A percentile compares a stretch with the other conserved stretches of the same genome.
Evolutionary conservation across 352 stramenopile species (phyloP).

Genomic region (Plasmopara muralis): DNA sequence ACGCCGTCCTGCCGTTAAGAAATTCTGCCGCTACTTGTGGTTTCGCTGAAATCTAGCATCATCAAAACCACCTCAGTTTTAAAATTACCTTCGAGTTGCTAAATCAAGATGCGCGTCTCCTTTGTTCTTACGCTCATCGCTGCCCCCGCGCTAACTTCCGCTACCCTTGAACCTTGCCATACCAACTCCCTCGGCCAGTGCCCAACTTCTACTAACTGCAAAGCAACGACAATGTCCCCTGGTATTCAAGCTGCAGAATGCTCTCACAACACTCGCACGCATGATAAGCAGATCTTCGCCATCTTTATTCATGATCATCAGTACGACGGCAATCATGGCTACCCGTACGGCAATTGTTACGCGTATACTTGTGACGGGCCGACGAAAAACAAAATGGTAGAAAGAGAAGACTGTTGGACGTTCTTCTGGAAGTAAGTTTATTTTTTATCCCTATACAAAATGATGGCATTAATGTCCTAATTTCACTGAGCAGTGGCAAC

Average conservation of each 20-base stretch:
- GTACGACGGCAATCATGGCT: constrained; percentile 29
- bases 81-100: no score
- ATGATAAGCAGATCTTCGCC: constrained; percentile 26
- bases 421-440: constrained; percentile 36
- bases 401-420: constrained; percentile 26
- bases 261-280: constrained; percentile 31
- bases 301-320: constrained; percentile 27
- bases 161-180: constrained; percentile 19
- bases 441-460: no score
- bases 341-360: constrained; percentile 25
- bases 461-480: no score
- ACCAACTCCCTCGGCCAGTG: constrained; percentile 23
- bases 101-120: constrained; percentile 17
- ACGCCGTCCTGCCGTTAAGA: no score
- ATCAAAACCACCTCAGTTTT: no score
- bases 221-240: constrained; percentile 11
- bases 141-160: constrained; percentile 18
- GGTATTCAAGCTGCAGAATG: constrained; percentile 34
- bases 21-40: no score
- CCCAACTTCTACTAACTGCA: constrained; percentile 17
- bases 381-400: constrained; percentile 9
- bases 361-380: constrained; percentile 23
- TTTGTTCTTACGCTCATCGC: constrained; percentile 16
- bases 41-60: no score
- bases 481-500: constrained; percentile 13